These are phyloP conservation scores for Chlorella vulgaris DNA, from an alignment of 139 green algal species.

Conservation along the genomic window DNA sequence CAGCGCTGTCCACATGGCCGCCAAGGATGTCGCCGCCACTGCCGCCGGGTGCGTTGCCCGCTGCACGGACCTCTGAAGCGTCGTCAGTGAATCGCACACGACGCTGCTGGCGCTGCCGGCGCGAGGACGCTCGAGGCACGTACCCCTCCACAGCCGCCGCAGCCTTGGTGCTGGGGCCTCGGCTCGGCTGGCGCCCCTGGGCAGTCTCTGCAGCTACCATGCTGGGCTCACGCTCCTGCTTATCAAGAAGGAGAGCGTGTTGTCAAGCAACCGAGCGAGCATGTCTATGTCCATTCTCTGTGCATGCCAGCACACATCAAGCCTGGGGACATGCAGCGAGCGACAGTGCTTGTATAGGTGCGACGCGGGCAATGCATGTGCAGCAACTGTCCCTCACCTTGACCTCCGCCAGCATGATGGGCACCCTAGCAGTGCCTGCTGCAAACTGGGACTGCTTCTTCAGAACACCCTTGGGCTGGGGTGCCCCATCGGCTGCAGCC, in stretches of 20 bases:
- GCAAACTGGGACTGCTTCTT: conserved; percentile 38
- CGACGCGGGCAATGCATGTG: no score
- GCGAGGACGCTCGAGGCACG: conserved; percentile 19
- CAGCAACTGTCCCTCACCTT: conserved; percentile 16
- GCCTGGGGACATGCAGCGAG: no score
- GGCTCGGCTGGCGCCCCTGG: neutral
- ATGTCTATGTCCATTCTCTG: no score
- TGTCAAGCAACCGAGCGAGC: no score
- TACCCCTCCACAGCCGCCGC: conserved; percentile 44
- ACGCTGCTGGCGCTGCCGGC: conserved; percentile 8
- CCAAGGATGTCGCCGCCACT: no score
- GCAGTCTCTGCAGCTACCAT: conserved; percentile 20
- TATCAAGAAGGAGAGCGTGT: neutral
- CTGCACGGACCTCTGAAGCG: neutral
- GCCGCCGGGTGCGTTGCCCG: neutral
- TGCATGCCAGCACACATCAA: no score
- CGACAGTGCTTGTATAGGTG: neutral
- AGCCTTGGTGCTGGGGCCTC: neutral
- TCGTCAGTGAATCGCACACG: conserved; percentile 25
- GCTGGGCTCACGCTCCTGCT: conserved; percentile 24
- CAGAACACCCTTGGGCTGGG: conserved; percentile 24
- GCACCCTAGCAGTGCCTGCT: conserved; percentile 34
- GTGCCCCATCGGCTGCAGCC: neutral
- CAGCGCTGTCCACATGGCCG: no score
- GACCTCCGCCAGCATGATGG: conserved; percentile 45